These are phyloP conservation scores for Polytolypa hystricis DNA, from an alignment of 2,329 filamentous ascomycete genomes.

Conservation along the genomic window DNA sequence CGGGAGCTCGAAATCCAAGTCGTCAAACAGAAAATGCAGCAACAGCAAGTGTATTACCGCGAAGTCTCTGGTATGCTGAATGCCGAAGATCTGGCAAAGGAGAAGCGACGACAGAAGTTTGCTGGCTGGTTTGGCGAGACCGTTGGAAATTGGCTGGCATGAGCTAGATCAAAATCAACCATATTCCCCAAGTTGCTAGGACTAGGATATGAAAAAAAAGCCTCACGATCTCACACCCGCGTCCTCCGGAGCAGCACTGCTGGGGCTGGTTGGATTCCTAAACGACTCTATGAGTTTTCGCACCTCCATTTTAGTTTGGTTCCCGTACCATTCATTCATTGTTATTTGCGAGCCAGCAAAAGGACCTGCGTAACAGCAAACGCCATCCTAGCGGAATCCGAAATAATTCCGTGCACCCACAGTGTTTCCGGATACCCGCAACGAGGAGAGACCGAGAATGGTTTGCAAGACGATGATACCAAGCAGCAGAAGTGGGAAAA, in stretches of 20 bases:
- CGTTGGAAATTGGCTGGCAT: conserved; percentile 31
- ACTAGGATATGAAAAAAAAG: neutral
- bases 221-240: neutral
- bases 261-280: too few species aligned
- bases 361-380: too few species aligned
- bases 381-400: too few species aligned
- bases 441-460: too few species aligned
- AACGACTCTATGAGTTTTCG: neutral
- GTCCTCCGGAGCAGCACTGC: too few species aligned
- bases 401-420: too few species aligned
- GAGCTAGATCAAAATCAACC: too few species aligned
- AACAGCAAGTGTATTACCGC: conserved; percentile 26
- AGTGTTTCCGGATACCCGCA: too few species aligned
- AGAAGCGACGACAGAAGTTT: conserved; percentile 28
- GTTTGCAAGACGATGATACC: too few species aligned
- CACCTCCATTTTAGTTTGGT: neutral
- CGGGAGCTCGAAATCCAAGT: conserved; percentile 34
- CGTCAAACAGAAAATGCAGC: conserved; percentile 27
- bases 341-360: too few species aligned
- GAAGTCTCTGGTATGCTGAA: conserved; percentile 28
- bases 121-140: conserved; percentile 34
- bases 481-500: too few species aligned
- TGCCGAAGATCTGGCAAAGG: conserved; percentile 25
- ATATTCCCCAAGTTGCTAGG: neutral
- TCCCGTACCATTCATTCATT: too few species aligned